phyloP scores from a whole-genome alignment of 768 basidiomycete species.

The Kwoniella bestiolae region DNA sequence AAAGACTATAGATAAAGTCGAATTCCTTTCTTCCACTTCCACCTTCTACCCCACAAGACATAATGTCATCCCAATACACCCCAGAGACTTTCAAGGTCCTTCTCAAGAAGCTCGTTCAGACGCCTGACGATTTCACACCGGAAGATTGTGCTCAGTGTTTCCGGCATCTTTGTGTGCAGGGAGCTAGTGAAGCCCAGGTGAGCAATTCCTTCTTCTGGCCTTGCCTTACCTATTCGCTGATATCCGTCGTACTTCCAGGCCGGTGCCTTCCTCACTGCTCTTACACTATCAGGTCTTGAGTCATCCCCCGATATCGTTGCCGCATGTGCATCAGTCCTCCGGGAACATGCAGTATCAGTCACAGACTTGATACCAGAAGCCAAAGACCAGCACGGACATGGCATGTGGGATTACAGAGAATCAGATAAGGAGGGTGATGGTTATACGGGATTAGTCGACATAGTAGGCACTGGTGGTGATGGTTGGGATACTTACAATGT shows the following conservation, averaged over 20 bases:
- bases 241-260: slow-evolving; percentile 63
- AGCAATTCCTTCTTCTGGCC: slow-evolving; percentile 7
- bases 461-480: slow-evolving; percentile 94
- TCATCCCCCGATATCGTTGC: slow-evolving; percentile 74
- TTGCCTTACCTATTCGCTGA: neutral
- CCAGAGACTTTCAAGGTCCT: slow-evolving; percentile 81
- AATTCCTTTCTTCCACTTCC: no score
- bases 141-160: slow-evolving; percentile 75
- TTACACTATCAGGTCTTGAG: slow-evolving; percentile 80
- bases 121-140: slow-evolving; percentile 58
- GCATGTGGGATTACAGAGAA: slow-evolving; percentile 52
- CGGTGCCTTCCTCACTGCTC: slow-evolving; percentile 84
- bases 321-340: slow-evolving; percentile 75
- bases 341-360: slow-evolving; percentile 69
- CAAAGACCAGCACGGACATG: slow-evolving; percentile 29
- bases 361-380: slow-evolving; percentile 57
- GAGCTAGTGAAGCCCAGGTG: slow-evolving; percentile 55
- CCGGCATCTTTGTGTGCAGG: slow-evolving; percentile 62
- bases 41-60: neutral
- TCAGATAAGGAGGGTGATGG: slow-evolving; percentile 54
- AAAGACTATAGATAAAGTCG: neutral
- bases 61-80: slow-evolving; percentile 56
- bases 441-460: slow-evolving; percentile 64
- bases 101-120: slow-evolving; percentile 68
- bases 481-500: slow-evolving; percentile 97